Conservation (phyloP, 129 eudicot genomes). For the Helianthus tuberosus region DNA sequence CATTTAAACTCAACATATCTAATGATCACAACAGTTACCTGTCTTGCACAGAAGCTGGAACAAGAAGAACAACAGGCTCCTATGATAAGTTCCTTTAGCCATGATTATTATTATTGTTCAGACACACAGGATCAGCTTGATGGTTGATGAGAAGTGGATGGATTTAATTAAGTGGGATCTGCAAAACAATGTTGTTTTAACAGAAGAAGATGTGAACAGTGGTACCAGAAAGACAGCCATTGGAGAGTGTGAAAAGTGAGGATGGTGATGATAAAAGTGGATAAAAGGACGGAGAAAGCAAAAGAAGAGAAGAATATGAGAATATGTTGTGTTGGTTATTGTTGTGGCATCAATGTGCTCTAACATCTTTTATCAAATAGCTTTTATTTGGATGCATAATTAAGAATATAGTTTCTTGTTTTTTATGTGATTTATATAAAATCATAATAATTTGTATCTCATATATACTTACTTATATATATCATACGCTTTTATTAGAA, state of each 20-base stretch:
- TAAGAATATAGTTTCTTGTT: too few relatives aligned
- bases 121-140: neutral
- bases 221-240: neutral
- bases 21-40: neutral
- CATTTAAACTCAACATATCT: neutral
- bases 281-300: neutral
- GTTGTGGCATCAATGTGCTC: neutral
- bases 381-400: too few relatives aligned
- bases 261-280: neutral
- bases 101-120: neutral
- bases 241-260: conserved; percentile 4
- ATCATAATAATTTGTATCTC: too few relatives aligned
- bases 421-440: too few relatives aligned
- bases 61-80: neutral
- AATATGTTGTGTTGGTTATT: neutral
- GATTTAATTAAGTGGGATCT: neutral
- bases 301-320: neutral
- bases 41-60: neutral
- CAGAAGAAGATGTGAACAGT: neutral
- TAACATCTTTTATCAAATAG: neutral
- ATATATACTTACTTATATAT: too few relatives aligned
- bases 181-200: neutral
- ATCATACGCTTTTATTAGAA: too few relatives aligned
- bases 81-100: neutral
- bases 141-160: neutral